A percentile compares a stretch with the other conserved stretches of the same genome.
Evolutionary conservation across 176 grass and related monocot genomes (phyloP).

Genomic region (Secale cereale): DNA sequence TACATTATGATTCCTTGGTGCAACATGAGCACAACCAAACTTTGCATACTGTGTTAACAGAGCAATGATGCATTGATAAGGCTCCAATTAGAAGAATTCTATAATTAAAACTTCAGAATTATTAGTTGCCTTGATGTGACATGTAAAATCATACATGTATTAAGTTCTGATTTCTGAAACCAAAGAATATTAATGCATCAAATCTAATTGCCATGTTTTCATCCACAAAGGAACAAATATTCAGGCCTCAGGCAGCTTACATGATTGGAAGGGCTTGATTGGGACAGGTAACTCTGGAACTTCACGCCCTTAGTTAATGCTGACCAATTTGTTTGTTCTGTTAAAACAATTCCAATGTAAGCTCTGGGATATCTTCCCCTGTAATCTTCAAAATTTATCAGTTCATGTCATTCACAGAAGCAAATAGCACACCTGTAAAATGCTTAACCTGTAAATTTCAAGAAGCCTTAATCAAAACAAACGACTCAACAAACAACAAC

Average conservation of each 20-base stretch:
- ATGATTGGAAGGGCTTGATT: neutral
- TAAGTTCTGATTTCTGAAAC: neutral
- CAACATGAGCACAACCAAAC: neutral
- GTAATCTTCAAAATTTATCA: too few relatives aligned
- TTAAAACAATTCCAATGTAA: too few relatives aligned
- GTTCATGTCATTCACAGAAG: too few relatives aligned
- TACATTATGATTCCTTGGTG: neutral
- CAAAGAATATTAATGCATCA: neutral
- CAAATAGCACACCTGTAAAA: too few relatives aligned
- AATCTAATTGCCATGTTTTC: neutral
- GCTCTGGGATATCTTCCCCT: too few relatives aligned
- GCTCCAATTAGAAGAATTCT: neutral
- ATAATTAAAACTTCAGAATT: neutral
- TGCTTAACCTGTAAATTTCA: too few relatives aligned
- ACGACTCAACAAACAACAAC: neutral
- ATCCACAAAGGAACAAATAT: neutral
- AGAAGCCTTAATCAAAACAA: too few relatives aligned
- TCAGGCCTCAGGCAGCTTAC: slow-evolving; percentile 1
- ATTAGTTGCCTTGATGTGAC: too few relatives aligned
- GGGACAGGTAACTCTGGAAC: neutral
- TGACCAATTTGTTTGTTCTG: too few relatives aligned
- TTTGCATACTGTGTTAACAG: neutral
- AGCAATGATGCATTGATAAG: neutral
- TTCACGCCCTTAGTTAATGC: neutral
- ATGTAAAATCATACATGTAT: neutral